These are phyloP conservation scores for Helianthus annuus DNA, from an alignment of 129 eudicot species.

Conservation along the genomic window DNA sequence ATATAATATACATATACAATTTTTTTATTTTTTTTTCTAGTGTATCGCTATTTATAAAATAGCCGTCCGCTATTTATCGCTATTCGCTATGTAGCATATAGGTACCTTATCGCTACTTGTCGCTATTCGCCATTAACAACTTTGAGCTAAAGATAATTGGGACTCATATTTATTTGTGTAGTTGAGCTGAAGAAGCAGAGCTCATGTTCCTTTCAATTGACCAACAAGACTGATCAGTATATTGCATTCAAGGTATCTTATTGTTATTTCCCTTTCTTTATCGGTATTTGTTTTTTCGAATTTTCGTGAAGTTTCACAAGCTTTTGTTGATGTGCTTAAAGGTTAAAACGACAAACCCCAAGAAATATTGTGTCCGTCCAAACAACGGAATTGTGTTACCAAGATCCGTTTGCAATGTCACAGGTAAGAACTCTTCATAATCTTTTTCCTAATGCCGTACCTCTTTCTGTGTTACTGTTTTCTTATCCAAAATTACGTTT, in stretches of 20 bases:
- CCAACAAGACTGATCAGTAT: constrained; percentile 84
- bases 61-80: too few relatives aligned
- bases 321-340: constrained; percentile 24
- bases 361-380: constrained; percentile 92
- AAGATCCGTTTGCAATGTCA: constrained; percentile 74
- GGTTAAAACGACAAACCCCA: constrained; percentile 97
- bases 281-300: not conserved
- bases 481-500: not conserved
- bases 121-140: too few relatives aligned
- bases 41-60: too few relatives aligned
- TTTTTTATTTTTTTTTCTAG: too few relatives aligned
- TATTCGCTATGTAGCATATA: too few relatives aligned
- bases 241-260: constrained; percentile 81
- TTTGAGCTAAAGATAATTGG: not conserved
- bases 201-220: constrained; percentile 81
- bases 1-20: too few relatives aligned
- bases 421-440: constrained; percentile 48
- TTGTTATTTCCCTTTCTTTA: not conserved
- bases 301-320: constrained; percentile 15
- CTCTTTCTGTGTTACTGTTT: not conserved
- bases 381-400: constrained; percentile 85
- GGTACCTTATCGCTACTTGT: too few relatives aligned
- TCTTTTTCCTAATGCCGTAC: not conserved
- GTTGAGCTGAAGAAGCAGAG: constrained; percentile 95
- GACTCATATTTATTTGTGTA: constrained; percentile 30